Base-by-base conservation (phyloP, 768 basidiomycete species). In the Tricholoma sp. region DNA sequence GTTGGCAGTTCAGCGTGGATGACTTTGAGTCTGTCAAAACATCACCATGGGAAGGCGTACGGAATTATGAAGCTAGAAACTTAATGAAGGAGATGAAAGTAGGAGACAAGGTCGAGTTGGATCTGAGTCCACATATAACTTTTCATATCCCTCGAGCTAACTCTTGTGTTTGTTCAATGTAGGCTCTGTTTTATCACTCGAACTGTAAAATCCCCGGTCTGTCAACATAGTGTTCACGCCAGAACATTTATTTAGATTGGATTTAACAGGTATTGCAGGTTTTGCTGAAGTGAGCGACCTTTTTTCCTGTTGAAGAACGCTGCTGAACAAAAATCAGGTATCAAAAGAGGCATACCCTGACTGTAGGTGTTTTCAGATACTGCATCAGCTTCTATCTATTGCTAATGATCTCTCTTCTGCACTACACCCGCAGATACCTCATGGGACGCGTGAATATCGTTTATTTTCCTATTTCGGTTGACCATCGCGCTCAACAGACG, bases 271-370 rank as follows among this genome's bases (percentile, higher is more conserved):
- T 15, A 81, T 94, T 56, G 88, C 89, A 41, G 92, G 81, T 9
- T 86, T 93, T 68, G 91, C 91, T 13, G 80, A 89, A 82, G 90
- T 91, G 63, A 33, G 70, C 57, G 28, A 29, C 32, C 41, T 50
- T 55, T 42, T 18, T 20, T 52, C 44, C 51, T 20, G 33, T 36
- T 18, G 7, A 15, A 8, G n/a, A 32, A 49, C 2, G 24, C 50
- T 64, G 20, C 59, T 24, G 52, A n/a, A 50, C 44, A 17, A 47
- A 39, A 20, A n/a, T 24, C 54, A 91, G 84, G 85, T 96, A 7
- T 78, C 79, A 31, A 91, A 84, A 68, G 88, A 89, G 67, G 91
- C 92, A 6, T 95, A 96, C 70, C 91, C 94, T 17, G 94, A 98
- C 67, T 80, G 92, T 94, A 70, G 73, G 91, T 70, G 18, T 12